Conservation (phyloP, 805 yeast genomes). For the Cyberlindnera sargentensis region DNA sequence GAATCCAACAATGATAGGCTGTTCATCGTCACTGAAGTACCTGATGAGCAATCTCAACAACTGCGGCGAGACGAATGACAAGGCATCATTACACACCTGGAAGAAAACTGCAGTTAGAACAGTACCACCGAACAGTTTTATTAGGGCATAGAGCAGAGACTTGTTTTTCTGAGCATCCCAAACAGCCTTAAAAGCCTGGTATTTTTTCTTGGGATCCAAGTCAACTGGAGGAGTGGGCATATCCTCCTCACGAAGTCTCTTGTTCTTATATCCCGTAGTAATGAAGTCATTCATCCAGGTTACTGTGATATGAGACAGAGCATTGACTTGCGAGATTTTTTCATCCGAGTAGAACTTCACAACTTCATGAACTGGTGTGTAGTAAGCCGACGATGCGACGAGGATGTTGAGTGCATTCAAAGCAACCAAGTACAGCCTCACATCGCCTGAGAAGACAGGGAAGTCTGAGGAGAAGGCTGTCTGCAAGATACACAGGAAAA, state of each 20-base stretch:
- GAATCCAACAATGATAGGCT: conserved; percentile 38
- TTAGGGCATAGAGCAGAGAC: conserved; percentile 55
- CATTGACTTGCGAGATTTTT: conserved; percentile 54
- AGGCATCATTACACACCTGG: conserved; percentile 66
- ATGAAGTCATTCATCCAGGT: conserved; percentile 88
- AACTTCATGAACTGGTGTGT: conserved; percentile 36
- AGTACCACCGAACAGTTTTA: conserved; percentile 68
- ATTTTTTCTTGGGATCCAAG: conserved; percentile 48
- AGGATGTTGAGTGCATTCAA: conserved; percentile 6
- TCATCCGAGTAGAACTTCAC: conserved; percentile 22
- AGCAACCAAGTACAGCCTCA: conserved; percentile 17
- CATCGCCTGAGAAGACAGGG: conserved; percentile 17
- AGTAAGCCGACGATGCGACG: conserved; percentile 23
- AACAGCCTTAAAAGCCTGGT: conserved; percentile 40
- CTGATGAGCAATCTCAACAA: conserved; percentile 58
- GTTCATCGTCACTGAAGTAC: conserved; percentile 42
- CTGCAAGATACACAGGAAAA: conserved; percentile 37
- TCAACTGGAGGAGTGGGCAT: conserved; percentile 72
- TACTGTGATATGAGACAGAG: conserved; percentile 73
- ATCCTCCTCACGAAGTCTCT: conserved; percentile 51
- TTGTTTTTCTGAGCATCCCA: conserved; percentile 53
- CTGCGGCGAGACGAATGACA: conserved; percentile 87
- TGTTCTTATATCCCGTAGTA: conserved; percentile 55
- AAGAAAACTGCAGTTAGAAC: conserved; percentile 65
- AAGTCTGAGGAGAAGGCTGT: conserved; percentile 23